Percentiles rank a stretch among this genome's conserved stretches.
phyloP scores from a whole-genome alignment of 1,284 basidiomycete species.

The Polyporus tsugae region DNA sequence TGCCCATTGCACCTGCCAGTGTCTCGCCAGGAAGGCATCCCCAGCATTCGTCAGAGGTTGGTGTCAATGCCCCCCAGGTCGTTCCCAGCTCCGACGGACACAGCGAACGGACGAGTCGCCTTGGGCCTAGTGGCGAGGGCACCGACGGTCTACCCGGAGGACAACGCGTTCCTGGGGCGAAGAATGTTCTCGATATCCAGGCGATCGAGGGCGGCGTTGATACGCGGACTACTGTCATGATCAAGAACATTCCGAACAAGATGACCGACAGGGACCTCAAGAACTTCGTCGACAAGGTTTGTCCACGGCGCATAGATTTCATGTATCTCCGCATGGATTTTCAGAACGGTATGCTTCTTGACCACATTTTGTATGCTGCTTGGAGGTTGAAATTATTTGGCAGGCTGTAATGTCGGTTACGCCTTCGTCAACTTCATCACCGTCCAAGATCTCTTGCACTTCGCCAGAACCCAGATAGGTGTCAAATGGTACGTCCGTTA shows the following conservation, averaged over 20 bases:
- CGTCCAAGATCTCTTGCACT: constrained; percentile 76
- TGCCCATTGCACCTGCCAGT: constrained; percentile 11
- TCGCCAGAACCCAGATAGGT: constrained; percentile 77
- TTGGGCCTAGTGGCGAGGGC: background rate
- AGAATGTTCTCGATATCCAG: constrained; percentile 75
- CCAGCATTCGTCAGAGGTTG: constrained; percentile 14
- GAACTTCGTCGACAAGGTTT: constrained; percentile 72
- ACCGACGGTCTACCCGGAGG: constrained; percentile 2
- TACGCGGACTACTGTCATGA: constrained; percentile 86
- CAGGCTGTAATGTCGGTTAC: constrained; percentile 88
- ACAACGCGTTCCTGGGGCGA: constrained; percentile 49
- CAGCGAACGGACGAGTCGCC: background rate
- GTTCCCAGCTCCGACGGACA: constrained; percentile 8
- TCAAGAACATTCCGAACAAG: constrained; percentile 91
- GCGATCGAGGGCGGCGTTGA: constrained; percentile 80
- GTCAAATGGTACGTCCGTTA: constrained; percentile 69
- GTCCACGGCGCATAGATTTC: constrained; percentile 79
- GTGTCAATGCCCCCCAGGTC: background rate
- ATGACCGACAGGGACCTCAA: constrained; percentile 82
- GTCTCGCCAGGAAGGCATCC: constrained; percentile 15
- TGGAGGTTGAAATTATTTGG: background rate
- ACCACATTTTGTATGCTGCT: constrained; percentile 16
- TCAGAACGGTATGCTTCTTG: constrained; percentile 62
- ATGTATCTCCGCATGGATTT: constrained; percentile 89
- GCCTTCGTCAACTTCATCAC: constrained; percentile 89